A percentile compares a stretch with the other conserved stretches of the same genome.
Conservation (phyloP, 2,329 filamentous ascomycete genomes). For the Simplicillium sp. region DNA sequence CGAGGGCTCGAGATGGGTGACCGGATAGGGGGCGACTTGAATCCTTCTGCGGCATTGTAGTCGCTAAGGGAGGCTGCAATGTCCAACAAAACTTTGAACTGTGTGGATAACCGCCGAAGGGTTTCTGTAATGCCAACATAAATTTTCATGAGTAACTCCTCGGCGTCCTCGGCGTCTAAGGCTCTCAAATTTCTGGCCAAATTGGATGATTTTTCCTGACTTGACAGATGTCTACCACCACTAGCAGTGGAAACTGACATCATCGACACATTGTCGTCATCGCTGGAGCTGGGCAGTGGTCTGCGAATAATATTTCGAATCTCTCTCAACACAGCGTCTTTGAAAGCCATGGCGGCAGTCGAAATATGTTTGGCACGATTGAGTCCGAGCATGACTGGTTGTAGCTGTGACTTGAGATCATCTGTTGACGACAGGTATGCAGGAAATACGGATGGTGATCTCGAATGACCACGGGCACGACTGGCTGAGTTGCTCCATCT, state of each 20-base stretch:
- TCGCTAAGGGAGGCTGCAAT: constrained; percentile 68
- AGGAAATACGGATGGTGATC: constrained; percentile 62
- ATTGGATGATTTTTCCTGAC: constrained; percentile 83
- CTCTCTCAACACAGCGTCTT: constrained; percentile 76
- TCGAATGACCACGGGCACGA: constrained; percentile 55
- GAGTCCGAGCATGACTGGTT: constrained; percentile 67
- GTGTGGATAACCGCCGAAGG: constrained; percentile 72
- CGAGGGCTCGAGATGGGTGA: constrained; percentile 45
- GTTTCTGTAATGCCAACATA: constrained; percentile 87
- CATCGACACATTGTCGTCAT: constrained; percentile 88
- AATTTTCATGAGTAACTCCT: constrained; percentile 70
- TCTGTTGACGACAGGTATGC: constrained; percentile 69
- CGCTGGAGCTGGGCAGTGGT: constrained; percentile 82
- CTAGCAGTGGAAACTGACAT: constrained; percentile 72
- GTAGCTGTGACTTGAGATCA: constrained; percentile 59
- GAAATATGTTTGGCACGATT: constrained; percentile 71
- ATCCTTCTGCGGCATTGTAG: constrained; percentile 22
- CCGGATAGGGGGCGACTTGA: constrained; percentile 37
- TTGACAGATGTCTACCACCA: constrained; percentile 57
- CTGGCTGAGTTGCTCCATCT: constrained; percentile 76
- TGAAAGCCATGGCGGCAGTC: constrained; percentile 73
- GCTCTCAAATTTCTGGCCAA: constrained; percentile 81
- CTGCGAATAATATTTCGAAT: constrained; percentile 76
- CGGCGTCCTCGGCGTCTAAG: constrained; percentile 74
- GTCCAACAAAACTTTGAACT: constrained; percentile 91